phyloP scores from a whole-genome alignment of 352 stramenopile species.

The Globisporangium radiosum region DNA sequence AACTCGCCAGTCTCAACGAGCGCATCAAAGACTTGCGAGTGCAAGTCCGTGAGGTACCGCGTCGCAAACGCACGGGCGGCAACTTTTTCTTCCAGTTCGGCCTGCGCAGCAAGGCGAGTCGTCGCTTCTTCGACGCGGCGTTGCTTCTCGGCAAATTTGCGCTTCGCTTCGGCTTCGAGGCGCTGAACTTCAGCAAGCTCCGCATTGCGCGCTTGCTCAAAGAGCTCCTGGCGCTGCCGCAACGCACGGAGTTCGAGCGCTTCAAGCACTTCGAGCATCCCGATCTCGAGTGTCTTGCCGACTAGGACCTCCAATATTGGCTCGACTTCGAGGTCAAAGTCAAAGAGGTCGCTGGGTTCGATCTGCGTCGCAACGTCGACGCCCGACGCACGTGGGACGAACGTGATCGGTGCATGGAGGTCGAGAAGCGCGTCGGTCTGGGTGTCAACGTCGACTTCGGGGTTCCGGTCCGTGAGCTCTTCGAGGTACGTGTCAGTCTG shows the following conservation, averaged over 20 bases:
- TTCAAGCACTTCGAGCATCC: constrained; percentile 93
- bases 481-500: constrained; percentile 95
- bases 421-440: constrained; percentile 91
- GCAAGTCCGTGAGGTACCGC: constrained; percentile 83
- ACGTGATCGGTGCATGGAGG: constrained; percentile 72
- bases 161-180: constrained; percentile 90
- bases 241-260: constrained; percentile 91
- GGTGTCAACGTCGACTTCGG: constrained; percentile 85
- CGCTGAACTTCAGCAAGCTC: constrained; percentile 93
- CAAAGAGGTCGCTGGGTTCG: constrained; percentile 90
- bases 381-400: constrained; percentile 85
- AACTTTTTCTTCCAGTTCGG: constrained; percentile 90
- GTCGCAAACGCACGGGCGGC: constrained; percentile 85
- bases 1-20: constrained; percentile 86
- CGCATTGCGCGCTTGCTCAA: constrained; percentile 88
- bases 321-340: constrained; percentile 94
- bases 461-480: constrained; percentile 88
- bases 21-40: constrained; percentile 82
- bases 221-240: constrained; percentile 85
- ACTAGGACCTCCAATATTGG: constrained; percentile 94
- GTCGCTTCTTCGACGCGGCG: constrained; percentile 79
- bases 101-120: constrained; percentile 58
- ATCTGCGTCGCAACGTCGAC: constrained; percentile 90
- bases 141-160: constrained; percentile 89
- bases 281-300: constrained; percentile 92